phyloP scores from a whole-genome alignment of 306 rosid species.

The Abrus precatorius region DNA sequence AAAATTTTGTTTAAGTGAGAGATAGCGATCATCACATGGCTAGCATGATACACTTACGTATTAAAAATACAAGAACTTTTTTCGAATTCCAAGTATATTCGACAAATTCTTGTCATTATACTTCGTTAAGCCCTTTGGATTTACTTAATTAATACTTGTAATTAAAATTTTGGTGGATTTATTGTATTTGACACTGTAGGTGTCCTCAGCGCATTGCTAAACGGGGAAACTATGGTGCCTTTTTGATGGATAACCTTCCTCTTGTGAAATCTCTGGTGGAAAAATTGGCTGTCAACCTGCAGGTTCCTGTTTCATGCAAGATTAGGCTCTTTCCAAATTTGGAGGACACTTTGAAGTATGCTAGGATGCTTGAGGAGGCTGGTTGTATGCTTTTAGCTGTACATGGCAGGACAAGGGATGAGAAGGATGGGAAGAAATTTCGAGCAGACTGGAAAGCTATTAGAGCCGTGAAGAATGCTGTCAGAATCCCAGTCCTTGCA shows the following conservation, averaged over 20 bases:
- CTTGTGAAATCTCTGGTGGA: slow-evolving; percentile 83
- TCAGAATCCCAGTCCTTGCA: slow-evolving; percentile 73
- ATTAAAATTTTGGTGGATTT: slow-evolving; percentile 27
- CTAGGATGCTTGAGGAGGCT: slow-evolving; percentile 92
- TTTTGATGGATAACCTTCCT: slow-evolving; percentile 96
- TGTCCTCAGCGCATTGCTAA: slow-evolving; percentile 98
- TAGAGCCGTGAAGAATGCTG: slow-evolving; percentile 78
- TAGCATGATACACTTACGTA: background rate
- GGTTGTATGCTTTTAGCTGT: slow-evolving; percentile 93
- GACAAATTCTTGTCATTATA: background rate
- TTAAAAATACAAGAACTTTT: background rate
- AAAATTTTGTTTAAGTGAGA: background rate
- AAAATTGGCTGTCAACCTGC: slow-evolving; percentile 80
- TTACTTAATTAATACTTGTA: background rate
- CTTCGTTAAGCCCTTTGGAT: background rate
- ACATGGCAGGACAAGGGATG: slow-evolving; percentile 92
- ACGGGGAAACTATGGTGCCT: slow-evolving; percentile 92
- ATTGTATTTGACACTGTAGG: slow-evolving; percentile 54
- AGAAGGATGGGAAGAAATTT: slow-evolving; percentile 87
- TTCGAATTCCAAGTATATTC: background rate
- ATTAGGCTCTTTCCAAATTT: slow-evolving; percentile 87
- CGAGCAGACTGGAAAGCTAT: slow-evolving; percentile 94
- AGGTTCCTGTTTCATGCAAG: slow-evolving; percentile 94
- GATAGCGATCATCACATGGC: background rate
- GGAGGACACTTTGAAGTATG: slow-evolving; percentile 82